These are phyloP conservation scores for Cenchrus fungigraminus DNA, from an alignment of 176 grass and related monocot genomes.

Conservation along the genomic window DNA sequence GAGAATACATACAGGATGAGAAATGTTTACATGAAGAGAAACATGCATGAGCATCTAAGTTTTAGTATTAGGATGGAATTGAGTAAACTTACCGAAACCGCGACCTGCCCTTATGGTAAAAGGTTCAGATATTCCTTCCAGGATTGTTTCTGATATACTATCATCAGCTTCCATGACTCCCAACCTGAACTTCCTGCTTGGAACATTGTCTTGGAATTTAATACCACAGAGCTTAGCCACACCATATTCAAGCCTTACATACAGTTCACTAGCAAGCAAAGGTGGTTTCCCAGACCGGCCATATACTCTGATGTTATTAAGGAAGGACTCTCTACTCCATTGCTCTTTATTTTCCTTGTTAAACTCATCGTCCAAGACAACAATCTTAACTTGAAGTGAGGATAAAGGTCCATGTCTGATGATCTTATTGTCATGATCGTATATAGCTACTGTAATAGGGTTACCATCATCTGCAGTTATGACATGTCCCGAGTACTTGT, in stretches of 20 bases:
- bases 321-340: conserved; percentile 21
- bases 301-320: not conserved
- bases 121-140: conserved; percentile 43
- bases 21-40: not conserved
- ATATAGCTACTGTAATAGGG: conserved; percentile 24
- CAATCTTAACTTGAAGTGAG: conserved; percentile 32
- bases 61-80: not conserved
- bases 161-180: conserved; percentile 43
- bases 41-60: not conserved
- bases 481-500: not conserved
- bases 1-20: no score
- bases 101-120: conserved; percentile 24
- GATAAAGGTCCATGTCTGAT: conserved; percentile 34
- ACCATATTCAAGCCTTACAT: conserved; percentile 32
- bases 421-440: not conserved
- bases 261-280: not conserved
- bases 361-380: conserved; percentile 37
- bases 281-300: conserved; percentile 2
- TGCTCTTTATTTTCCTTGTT: conserved; percentile 37
- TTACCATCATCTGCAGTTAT: conserved; percentile 23
- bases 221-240: not conserved
- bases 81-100: conserved; percentile 19
- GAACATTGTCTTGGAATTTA: conserved; percentile 49
- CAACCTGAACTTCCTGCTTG: conserved; percentile 34
- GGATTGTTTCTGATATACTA: conserved; percentile 22